Evolutionary conservation across 176 grass and related monocot genomes (phyloP).

Genomic region (Dactylis glomerata): DNA sequence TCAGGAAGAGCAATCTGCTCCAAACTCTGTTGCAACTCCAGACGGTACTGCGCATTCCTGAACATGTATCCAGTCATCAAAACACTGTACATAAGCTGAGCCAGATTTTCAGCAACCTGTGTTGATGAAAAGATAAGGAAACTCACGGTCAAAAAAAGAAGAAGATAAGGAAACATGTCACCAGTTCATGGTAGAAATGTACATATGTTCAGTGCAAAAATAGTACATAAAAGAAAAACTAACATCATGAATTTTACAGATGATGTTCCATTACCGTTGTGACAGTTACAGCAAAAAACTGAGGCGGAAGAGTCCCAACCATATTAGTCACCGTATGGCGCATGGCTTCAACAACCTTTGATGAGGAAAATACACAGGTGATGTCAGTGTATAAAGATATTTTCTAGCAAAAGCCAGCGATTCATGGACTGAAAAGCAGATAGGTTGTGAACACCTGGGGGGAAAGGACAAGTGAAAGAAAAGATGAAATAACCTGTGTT

Average conservation of each 20-base stretch:
- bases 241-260: not conserved
- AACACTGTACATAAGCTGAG: conserved; percentile 94
- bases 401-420: not conserved
- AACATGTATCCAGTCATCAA: conserved; percentile 99
- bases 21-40: conserved; percentile 79
- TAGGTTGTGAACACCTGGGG: not conserved
- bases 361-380: not conserved
- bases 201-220: too few relatives aligned
- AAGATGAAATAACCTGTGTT: conserved; percentile 51
- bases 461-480: not conserved
- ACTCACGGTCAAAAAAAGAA: too few relatives aligned
- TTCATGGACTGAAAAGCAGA: not conserved
- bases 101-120: conserved; percentile 94
- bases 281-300: conserved; percentile 90
- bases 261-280: conserved; percentile 65
- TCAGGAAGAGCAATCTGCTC: conserved; percentile 86
- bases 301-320: conserved; percentile 89
- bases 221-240: not conserved
- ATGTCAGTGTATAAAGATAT: not conserved
- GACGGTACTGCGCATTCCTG: conserved; percentile 81
- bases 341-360: conserved; percentile 92
- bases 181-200: too few relatives aligned
- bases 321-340: conserved; percentile 94
- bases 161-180: too few relatives aligned
- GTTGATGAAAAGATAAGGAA: too few relatives aligned